A percentile compares a stretch with the other conserved stretches of the same genome.
Evolutionary conservation across 2,329 filamentous ascomycete genomes (phyloP).

Genomic region (Metarhizium brunneum): DNA sequence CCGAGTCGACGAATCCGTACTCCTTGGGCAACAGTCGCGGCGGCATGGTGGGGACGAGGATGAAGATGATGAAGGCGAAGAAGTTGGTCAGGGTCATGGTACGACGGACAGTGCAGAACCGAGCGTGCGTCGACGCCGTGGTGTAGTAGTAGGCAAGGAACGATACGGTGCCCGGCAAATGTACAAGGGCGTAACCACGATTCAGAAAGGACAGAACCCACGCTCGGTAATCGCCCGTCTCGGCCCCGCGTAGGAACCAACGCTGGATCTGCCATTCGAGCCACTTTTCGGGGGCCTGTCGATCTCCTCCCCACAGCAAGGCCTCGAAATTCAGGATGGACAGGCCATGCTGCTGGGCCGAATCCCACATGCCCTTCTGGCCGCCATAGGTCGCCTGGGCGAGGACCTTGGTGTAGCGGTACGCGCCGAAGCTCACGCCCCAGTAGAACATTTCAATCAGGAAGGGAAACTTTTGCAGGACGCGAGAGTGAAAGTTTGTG

Average conservation of each 20-base stretch:
- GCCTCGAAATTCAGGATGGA: constrained; percentile 7
- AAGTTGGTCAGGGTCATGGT: constrained; percentile 49
- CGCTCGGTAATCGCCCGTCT: constrained; percentile 23
- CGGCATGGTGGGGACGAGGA: constrained; percentile 48
- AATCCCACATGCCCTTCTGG: constrained; percentile 28
- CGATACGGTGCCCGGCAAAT: constrained; percentile 61
- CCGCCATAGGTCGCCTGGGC: constrained; percentile 8
- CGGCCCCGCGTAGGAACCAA: constrained; percentile 45
- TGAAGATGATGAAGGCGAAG: constrained; percentile 45
- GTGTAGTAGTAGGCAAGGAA: constrained; percentile 54
- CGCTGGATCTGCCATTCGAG: constrained; percentile 38
- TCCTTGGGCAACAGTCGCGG: constrained; percentile 46
- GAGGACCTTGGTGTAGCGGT: constrained; percentile 8
- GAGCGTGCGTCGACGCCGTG: constrained; percentile 50
- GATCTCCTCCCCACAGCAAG: constrained; percentile 6
- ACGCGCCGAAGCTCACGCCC: constrained; percentile 25
- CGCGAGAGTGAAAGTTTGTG: constrained; percentile 49
- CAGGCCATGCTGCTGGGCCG: constrained; percentile 5
- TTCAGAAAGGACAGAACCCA: constrained; percentile 54
- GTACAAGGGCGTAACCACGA: constrained; percentile 61
- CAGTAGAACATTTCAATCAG: constrained; percentile 69
- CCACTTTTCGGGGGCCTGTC: constrained; percentile 6
- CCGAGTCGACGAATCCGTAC: constrained; percentile 46
- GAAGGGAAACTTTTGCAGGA: constrained; percentile 61
- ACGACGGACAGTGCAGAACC: constrained; percentile 41